Conservation (phyloP, 2,329 filamentous ascomycete species). For the Stylonectria norvegica region DNA sequence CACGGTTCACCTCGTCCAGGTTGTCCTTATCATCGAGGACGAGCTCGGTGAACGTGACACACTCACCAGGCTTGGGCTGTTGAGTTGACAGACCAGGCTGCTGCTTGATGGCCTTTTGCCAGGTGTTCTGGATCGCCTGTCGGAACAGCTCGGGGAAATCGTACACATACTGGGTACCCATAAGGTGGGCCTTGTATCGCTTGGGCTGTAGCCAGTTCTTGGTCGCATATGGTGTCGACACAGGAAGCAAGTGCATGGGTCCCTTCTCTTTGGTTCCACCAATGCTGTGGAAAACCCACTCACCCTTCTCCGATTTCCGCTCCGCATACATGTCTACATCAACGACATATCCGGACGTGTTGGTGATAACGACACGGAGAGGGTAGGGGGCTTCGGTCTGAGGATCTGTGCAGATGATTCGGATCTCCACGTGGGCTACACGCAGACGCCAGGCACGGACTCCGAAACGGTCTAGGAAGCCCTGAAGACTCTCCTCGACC, state of each 20-base stretch:
- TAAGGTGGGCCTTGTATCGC: conserved; percentile 97
- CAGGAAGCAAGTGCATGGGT: conserved; percentile 87
- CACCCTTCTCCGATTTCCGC: conserved; percentile 95
- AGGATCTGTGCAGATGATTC: conserved; percentile 94
- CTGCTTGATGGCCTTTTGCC: conserved; percentile 71
- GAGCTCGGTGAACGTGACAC: conserved; percentile 90
- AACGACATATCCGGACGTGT: conserved; percentile 97
- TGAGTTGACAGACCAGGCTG: conserved; percentile 72
- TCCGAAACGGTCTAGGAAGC: conserved; percentile 95
- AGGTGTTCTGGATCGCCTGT: conserved; percentile 94
- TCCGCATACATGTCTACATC: conserved; percentile 97
- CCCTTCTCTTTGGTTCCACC: conserved; percentile 93
- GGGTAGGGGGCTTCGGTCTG: conserved; percentile 81
- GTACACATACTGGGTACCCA: conserved; percentile 99
- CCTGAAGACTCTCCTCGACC: conserved; percentile 88
- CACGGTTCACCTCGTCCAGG: conserved; percentile 86
- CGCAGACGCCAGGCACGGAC: conserved; percentile 93
- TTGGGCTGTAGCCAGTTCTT: conserved; percentile 99
- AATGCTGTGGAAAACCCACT: conserved; percentile 98
- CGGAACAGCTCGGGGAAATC: conserved; percentile 99
- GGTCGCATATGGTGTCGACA: conserved; percentile 89
- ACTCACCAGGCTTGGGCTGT: conserved; percentile 82
- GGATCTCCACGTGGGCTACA: conserved; percentile 95
- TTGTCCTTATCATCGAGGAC: conserved; percentile 93
- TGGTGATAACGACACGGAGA: conserved; percentile 92